Conservation (phyloP, 2,329 filamentous ascomycete species). For the Xylaria sp. region DNA sequence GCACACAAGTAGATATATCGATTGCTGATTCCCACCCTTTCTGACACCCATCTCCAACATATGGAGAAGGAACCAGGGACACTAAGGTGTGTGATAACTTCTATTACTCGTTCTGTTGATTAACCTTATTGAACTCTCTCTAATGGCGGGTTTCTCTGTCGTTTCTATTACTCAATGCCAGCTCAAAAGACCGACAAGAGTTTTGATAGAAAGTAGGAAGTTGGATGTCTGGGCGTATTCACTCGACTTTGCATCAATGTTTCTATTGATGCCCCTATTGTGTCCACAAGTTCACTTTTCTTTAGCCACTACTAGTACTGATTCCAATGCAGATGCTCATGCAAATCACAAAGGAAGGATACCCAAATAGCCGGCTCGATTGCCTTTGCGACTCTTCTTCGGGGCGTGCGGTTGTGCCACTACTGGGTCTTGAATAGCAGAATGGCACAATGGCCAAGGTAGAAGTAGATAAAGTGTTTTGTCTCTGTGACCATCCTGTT, state of each 20-base stretch:
- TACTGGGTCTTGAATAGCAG: constrained; percentile 99
- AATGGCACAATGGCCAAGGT: constrained; percentile 97
- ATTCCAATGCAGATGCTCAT: constrained; percentile 4
- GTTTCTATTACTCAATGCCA: not conserved
- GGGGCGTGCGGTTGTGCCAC: not conserved
- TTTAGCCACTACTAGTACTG: constrained; percentile 4
- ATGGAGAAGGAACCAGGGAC: not conserved
- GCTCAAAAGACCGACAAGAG: constrained; percentile 3
- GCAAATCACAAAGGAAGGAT: constrained; percentile 1
- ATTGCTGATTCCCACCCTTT: not conserved
- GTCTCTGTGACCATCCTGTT: constrained; percentile 68
- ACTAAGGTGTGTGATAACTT: not conserved
- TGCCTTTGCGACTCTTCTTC: not conserved
- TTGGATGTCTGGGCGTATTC: not conserved
- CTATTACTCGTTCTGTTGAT: constrained; percentile 2
- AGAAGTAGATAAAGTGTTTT: constrained; percentile 99
- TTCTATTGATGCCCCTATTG: constrained; percentile 8
- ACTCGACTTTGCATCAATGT: constrained; percentile 3
- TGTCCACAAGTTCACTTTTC: constrained; percentile 4
- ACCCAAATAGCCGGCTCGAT: constrained; percentile 6
- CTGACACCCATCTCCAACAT: not conserved
- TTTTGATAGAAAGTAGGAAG: constrained; percentile 3
- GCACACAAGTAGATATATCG: not conserved
- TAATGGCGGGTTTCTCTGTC: not conserved
- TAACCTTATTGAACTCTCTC: not conserved